Percentiles rank a stretch among this genome's conserved stretches.
Evolutionary conservation across 2,329 filamentous ascomycete genomes (phyloP).

Genomic region (Teratosphaeria destructans): DNA sequence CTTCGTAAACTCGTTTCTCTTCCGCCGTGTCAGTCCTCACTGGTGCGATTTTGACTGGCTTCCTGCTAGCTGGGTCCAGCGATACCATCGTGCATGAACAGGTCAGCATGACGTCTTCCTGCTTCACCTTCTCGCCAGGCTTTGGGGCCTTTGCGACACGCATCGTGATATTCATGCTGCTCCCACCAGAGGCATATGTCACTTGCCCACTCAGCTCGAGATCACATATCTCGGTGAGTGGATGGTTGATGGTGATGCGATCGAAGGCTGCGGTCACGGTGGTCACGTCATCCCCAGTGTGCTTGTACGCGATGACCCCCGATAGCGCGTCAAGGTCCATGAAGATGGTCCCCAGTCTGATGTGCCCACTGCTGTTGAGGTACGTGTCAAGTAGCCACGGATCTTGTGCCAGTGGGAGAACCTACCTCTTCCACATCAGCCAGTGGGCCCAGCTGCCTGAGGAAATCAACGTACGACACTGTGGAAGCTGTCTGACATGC

Average conservation of each 20-base stretch:
- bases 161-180: slow-evolving; percentile 63
- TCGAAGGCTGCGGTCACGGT: slow-evolving; percentile 56
- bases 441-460: slow-evolving; percentile 5
- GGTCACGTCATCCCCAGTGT: slow-evolving; percentile 53
- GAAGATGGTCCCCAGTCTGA: slow-evolving; percentile 61
- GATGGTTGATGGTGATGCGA: slow-evolving; percentile 57
- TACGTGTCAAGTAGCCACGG: slow-evolving; percentile 71
- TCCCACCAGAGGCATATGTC: slow-evolving; percentile 62
- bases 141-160: slow-evolving; percentile 59
- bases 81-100: slow-evolving; percentile 72
- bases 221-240: slow-evolving; percentile 67
- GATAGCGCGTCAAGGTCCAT: slow-evolving; percentile 74
- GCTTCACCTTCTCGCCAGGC: slow-evolving; percentile 44
- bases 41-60: slow-evolving; percentile 52
- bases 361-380: slow-evolving; percentile 64
- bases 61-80: slow-evolving; percentile 57
- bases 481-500: slow-evolving; percentile 62
- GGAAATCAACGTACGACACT: slow-evolving; percentile 40
- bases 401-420: slow-evolving; percentile 60
- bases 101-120: slow-evolving; percentile 57
- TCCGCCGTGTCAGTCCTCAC: slow-evolving; percentile 52
- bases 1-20: slow-evolving; percentile 52
- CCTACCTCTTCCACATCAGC: slow-evolving; percentile 32
- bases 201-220: slow-evolving; percentile 60
- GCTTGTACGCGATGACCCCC: slow-evolving; percentile 65